Base-by-base conservation (phyloP, 805 yeast genomes). In the Tanozyma kutaoensis region DNA sequence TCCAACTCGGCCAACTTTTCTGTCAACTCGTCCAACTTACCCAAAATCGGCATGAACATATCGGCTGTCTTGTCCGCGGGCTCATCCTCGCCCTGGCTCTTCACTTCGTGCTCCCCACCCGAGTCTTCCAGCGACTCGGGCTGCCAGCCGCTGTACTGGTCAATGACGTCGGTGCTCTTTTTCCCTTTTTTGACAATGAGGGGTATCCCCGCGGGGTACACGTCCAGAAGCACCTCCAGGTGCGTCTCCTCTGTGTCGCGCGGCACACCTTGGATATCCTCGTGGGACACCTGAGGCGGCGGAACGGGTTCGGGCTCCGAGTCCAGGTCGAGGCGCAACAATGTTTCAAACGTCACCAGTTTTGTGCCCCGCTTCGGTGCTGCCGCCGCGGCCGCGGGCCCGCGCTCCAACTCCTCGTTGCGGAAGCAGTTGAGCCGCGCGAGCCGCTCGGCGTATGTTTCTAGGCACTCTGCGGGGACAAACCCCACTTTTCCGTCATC, bases 381-480 rank as follows among this genome's bases (percentile, higher is more conserved):
- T n/a, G n/a, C n/a, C n/a, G n/a, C n/a, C n/a, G n/a, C n/a, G n/a
- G n/a, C n/a, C n/a, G n/a, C 35, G 1, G 46, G 37, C 14, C 38
- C 24, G 30, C 56, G 48, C 40, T 69, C 77, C 17, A 67, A 46
- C 30, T 77, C 82, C 48, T 82, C 95, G 52, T 88, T 88, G 39
- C 82, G 76, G 71, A 88, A 82, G 52, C 95, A 81, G 48, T 91
- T 91, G 22, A 86, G 59, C 30, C 97, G 63, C 0, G 98, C 98
- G 28, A 91, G 54, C 32, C 97, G 62, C 52, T 91, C 98, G 25
- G 74, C 78, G 34, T 81, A 85, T 0, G 95, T 82, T 50, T 91
- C 98, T 20, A 91, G 56, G 31, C 91, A 72, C 48, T 91, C 98
- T 1, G 96, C 97, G 1, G 98, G 98, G 2, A 93, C 93, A 58